Conservation (phyloP, 1,284 basidiomycete species). For the Ceratobasidium sp. region DNA sequence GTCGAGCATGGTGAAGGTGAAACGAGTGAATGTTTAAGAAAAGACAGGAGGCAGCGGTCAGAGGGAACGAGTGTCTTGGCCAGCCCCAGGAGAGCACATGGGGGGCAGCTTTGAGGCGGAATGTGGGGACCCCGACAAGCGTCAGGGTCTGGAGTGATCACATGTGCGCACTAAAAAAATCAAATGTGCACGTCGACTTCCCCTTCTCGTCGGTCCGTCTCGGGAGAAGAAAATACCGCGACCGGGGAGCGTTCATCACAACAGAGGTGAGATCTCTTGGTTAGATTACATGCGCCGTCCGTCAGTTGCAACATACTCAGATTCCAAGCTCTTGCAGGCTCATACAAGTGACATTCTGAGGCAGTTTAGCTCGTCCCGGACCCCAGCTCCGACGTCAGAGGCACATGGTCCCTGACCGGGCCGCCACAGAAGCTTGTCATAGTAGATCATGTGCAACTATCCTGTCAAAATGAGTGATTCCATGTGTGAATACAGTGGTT, state of each 20-base stretch:
- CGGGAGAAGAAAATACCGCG: too few species aligned
- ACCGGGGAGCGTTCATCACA: too few species aligned
- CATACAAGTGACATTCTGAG: neutral
- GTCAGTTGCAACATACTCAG: too few species aligned
- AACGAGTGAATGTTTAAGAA: slow-evolving; percentile 14
- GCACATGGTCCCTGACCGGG: neutral
- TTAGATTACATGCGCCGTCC: too few species aligned
- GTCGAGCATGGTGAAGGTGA: slow-evolving; percentile 23
- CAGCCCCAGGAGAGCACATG: neutral
- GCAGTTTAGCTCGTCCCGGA: neutral
- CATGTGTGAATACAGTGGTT: too few species aligned
- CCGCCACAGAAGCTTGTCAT: too few species aligned
- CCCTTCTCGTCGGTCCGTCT: neutral
- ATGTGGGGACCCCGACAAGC: slow-evolving; percentile 28
- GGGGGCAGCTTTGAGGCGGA: slow-evolving; percentile 3
- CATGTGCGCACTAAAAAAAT: slow-evolving; percentile 1
- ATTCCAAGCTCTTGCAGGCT: too few species aligned
- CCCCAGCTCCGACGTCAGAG: neutral
- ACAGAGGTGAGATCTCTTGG: too few species aligned
- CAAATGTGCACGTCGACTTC: slow-evolving; percentile 2
- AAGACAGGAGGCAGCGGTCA: neutral
- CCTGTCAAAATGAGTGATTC: too few species aligned
- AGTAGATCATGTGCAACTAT: too few species aligned
- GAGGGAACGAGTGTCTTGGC: neutral
- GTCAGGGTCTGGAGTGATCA: slow-evolving; percentile 27